phyloP scores from a whole-genome alignment of 2,329 filamentous ascomycete genomes.

The Clathrospora elynae region DNA sequence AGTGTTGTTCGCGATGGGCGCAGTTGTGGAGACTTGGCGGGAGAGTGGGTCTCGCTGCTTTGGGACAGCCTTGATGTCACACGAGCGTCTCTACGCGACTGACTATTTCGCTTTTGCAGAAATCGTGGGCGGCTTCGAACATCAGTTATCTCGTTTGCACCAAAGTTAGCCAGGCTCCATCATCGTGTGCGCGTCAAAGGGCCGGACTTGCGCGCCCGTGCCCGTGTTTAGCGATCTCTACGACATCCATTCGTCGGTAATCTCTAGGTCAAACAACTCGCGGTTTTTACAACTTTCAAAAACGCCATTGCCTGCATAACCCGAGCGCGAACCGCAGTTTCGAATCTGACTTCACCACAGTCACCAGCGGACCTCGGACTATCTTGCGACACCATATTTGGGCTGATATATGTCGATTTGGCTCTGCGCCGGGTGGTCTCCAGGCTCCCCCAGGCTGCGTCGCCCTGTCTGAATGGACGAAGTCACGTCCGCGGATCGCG shows the following conservation, averaged over 20 bases:
- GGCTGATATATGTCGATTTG: slow-evolving; percentile 36
- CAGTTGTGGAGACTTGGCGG: slow-evolving; percentile 23
- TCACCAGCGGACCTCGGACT: slow-evolving; percentile 20
- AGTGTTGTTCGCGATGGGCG: slow-evolving; percentile 42
- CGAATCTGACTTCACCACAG: slow-evolving; percentile 39
- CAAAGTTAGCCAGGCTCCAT: too few species aligned
- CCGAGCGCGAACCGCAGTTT: slow-evolving; percentile 31
- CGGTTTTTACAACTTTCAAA: slow-evolving; percentile 28
- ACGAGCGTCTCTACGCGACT: slow-evolving; percentile 16
- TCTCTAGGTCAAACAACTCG: too few species aligned
- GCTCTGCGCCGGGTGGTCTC: slow-evolving; percentile 42
- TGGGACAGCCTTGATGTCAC: slow-evolving; percentile 8
- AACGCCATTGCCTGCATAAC: slow-evolving; percentile 35
- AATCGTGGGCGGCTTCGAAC: slow-evolving; percentile 1
- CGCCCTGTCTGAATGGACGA: slow-evolving; percentile 40
- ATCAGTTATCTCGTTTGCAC: background rate
- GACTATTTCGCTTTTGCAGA: slow-evolving; percentile 2
- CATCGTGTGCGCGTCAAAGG: slow-evolving; percentile 8
- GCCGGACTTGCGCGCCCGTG: slow-evolving; percentile 11
- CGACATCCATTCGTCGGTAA: slow-evolving; percentile 16
- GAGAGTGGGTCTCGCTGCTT: slow-evolving; percentile 13
- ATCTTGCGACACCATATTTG: slow-evolving; percentile 32
- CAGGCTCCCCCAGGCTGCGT: slow-evolving; percentile 33
- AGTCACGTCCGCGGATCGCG: slow-evolving; percentile 39
- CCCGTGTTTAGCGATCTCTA: slow-evolving; percentile 19